phyloP scores from a whole-genome alignment of 306 rosid genomes.

The Castanopsis chinensis region DNA sequence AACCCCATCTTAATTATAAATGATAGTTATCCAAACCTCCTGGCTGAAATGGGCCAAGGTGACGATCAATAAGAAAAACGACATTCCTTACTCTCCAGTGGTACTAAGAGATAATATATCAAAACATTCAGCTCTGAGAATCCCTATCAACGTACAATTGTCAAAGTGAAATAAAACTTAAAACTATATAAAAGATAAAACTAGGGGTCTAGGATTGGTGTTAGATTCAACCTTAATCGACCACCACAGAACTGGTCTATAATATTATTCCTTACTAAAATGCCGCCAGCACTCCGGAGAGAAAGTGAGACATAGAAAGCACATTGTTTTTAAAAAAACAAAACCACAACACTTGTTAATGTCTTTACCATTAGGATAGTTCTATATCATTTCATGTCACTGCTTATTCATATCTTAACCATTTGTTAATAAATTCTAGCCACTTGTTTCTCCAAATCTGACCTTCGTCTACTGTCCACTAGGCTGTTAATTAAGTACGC shows the following conservation, averaged over 20 bases:
- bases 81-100: neutral
- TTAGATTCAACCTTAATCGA: neutral
- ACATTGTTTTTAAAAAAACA: neutral
- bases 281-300: neutral
- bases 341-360: neutral
- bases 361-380: neutral
- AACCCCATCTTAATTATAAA: too few relatives aligned
- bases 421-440: neutral
- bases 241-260: neutral
- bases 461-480: neutral
- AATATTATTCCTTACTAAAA: neutral
- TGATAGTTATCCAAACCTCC: neutral
- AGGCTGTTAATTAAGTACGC: neutral
- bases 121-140: neutral
- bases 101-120: neutral
- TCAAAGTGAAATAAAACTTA: neutral
- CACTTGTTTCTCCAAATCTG: neutral
- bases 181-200: neutral
- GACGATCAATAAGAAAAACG: neutral
- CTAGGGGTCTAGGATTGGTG: neutral
- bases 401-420: neutral
- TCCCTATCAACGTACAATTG: neutral
- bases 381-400: neutral
- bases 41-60: neutral
- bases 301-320: neutral